These are phyloP conservation scores for Leucosporidium yakuticum DNA, from an alignment of 768 basidiomycete genomes.

Conservation along the genomic window DNA sequence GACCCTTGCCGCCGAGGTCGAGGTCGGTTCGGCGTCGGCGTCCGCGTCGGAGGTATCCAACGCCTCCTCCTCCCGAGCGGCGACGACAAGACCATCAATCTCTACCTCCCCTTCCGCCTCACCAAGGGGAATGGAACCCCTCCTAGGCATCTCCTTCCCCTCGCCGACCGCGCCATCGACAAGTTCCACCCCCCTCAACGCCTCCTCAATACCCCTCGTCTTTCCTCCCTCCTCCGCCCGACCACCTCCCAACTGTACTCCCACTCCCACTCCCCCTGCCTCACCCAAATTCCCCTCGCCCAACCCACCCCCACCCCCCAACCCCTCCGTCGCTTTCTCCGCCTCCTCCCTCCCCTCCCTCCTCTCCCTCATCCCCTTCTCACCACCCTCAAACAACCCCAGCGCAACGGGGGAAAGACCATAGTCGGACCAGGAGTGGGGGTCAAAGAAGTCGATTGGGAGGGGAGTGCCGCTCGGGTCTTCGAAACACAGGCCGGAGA, in stretches of 20 bases:
- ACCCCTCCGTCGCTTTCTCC: background rate
- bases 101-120: too few relatives aligned
- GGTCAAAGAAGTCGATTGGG: constrained; percentile 29
- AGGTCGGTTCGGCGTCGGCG: background rate
- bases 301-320: background rate
- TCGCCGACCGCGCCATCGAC: too few relatives aligned
- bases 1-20: background rate
- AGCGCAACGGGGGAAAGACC: constrained; percentile 19
- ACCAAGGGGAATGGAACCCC: too few relatives aligned
- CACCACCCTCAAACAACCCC: constrained; percentile 4
- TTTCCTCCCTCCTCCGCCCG: too few relatives aligned
- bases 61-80: background rate
- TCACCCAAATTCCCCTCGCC: background rate
- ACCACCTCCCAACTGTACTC: background rate
- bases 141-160: too few relatives aligned
- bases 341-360: too few relatives aligned
- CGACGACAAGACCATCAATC: too few relatives aligned
- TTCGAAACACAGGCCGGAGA: constrained; percentile 26
- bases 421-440: constrained; percentile 14
- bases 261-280: constrained; percentile 1
- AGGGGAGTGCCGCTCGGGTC: constrained; percentile 14
- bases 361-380: too few relatives aligned
- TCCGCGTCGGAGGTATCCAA: background rate
- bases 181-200: too few relatives aligned
- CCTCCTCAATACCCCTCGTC: too few relatives aligned